These are phyloP conservation scores for Aspergillus fijiensis DNA, from an alignment of 2,329 filamentous ascomycete genomes.

Conservation along the genomic window DNA sequence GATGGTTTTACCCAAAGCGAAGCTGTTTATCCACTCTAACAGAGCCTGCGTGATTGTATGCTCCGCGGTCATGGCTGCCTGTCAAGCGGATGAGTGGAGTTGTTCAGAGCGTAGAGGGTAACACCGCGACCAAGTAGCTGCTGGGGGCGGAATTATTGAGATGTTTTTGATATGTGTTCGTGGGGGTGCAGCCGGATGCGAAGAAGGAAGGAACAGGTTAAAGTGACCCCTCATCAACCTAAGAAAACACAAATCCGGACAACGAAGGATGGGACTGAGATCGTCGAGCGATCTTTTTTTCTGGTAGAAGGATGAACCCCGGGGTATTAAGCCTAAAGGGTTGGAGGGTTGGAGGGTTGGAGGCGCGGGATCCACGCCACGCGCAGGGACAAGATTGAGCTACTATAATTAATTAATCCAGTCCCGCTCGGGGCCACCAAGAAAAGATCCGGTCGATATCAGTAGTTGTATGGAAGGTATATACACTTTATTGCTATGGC, in stretches of 20 bases:
- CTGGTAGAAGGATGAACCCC: background rate
- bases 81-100: constrained; percentile 13
- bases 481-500: too few species aligned
- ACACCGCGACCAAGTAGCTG: constrained; percentile 14
- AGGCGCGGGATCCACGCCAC: constrained; percentile 10
- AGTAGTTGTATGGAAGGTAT: background rate
- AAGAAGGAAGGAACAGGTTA: background rate
- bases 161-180: background rate
- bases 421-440: background rate
- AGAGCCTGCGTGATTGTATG: constrained; percentile 47
- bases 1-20: constrained; percentile 44
- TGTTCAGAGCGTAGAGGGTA: constrained; percentile 5
- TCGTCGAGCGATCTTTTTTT: constrained; percentile 3
- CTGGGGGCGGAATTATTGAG: constrained; percentile 1
- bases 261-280: constrained; percentile 1
- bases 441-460: background rate
- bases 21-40: constrained; percentile 50
- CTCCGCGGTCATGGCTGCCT: constrained; percentile 44
- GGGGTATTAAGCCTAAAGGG: background rate
- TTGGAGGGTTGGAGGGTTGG: background rate
- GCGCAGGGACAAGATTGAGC: constrained; percentile 8
- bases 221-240: background rate
- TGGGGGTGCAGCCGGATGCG: background rate
- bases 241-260: background rate
- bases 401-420: constrained; percentile 9